Evolutionary conservation across 371 early-diverging fungal genomes (phyloP), one percentile per base, ranked within the genome.

Genomic region (Sporodiniella umbellata): DNA sequence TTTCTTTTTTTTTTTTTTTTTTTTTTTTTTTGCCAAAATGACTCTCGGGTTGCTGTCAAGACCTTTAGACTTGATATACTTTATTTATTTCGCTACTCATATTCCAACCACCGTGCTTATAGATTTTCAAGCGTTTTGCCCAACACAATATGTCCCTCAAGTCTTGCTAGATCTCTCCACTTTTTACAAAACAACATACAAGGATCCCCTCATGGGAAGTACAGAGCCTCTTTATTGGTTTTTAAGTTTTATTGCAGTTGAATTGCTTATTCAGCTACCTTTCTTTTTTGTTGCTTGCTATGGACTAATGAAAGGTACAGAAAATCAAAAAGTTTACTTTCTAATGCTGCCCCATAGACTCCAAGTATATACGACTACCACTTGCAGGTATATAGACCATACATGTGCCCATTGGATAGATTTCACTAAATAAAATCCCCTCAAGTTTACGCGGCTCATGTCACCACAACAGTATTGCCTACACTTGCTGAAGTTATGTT

Each of bases 391-490:
- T 57, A 62, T 51, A 8, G 3, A 30, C 1, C 8, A 46, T 30
- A n/a, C 26, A n/a, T 6, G 21, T 10, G 37, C n/a, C 18, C 10
- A 21, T 39, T 22, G 21, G 8, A 10, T 10, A 23, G 1, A 21
- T 6, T 28, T 33, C 12, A 24, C 26, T 50, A 6, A 19, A 10
- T 70, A 56, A n/a, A n/a, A n/a, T n/a, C n/a, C n/a, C n/a, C n/a
- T n/a, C n/a, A n/a, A n/a, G 69, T 77, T 15, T 86, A 87, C 53
- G 79, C 83, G 22, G 64, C 70, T 24, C 87, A 86, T 51, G 84
- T 83, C 5, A 60, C 72, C 14, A 88, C 88, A 0, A 84, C 86
- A 3, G 69, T 85, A 44, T 47, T 74, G 7, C 80, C 83, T 4
- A 52, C 66, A 6, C 46, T 87, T 18, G 65, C 60, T 24, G 78